Percentiles rank a stretch among this genome's conserved stretches.
These are phyloP conservation scores for Diaporthe sp. DNA, from an alignment of 2,329 filamentous ascomycete species.

Conservation along the genomic window DNA sequence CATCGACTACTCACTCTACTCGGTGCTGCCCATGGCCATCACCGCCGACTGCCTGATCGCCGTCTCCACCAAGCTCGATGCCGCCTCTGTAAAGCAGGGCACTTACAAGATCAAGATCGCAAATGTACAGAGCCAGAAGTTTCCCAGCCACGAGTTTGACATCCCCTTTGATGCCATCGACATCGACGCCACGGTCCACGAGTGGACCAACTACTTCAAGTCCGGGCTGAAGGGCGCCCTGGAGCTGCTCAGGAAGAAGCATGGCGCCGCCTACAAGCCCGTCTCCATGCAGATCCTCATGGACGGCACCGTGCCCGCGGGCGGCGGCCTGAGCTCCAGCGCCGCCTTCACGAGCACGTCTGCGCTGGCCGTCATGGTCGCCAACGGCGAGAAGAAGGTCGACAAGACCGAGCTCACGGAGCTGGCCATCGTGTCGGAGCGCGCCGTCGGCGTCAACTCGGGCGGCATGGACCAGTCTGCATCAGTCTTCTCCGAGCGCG, in stretches of 20 bases:
- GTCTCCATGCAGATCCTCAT: slow-evolving; percentile 89
- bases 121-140: slow-evolving; percentile 83
- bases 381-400: slow-evolving; percentile 82
- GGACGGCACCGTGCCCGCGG: slow-evolving; percentile 92
- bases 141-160: slow-evolving; percentile 80
- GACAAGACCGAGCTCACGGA: slow-evolving; percentile 95
- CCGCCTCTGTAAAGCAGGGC: slow-evolving; percentile 62
- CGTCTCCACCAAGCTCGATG: slow-evolving; percentile 67
- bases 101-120: slow-evolving; percentile 80
- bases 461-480: slow-evolving; percentile 99
- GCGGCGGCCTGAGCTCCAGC: slow-evolving; percentile 92
- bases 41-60: slow-evolving; percentile 92
- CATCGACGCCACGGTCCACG: slow-evolving; percentile 87
- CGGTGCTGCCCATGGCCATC: slow-evolving; percentile 95
- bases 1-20: slow-evolving; percentile 98
- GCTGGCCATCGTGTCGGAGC: slow-evolving; percentile 93
- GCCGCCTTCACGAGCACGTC: slow-evolving; percentile 94
- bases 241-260: slow-evolving; percentile 79
- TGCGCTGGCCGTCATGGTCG: slow-evolving; percentile 87
- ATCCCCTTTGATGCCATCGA: slow-evolving; percentile 76
- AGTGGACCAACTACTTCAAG: slow-evolving; percentile 99
- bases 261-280: slow-evolving; percentile 72
- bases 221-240: slow-evolving; percentile 88
- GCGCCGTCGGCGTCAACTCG: slow-evolving; percentile 95
- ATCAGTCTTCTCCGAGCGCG: slow-evolving; percentile 91